These are phyloP conservation scores for Aspergillus coremiiformis DNA, from an alignment of 495 filamentous ascomycete genomes.

Conservation along the genomic window DNA sequence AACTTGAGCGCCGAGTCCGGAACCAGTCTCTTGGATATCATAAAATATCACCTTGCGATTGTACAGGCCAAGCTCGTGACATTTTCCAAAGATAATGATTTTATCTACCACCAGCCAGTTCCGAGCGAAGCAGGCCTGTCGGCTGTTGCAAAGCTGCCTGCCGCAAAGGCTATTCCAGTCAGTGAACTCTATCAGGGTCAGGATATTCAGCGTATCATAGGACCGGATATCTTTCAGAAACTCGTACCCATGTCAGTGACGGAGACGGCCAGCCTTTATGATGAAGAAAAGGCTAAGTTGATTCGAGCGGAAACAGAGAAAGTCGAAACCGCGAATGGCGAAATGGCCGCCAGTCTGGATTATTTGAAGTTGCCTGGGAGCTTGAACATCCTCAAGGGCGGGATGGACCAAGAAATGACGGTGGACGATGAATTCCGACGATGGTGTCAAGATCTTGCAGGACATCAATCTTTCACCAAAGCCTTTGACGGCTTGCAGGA, in stretches of 20 bases:
- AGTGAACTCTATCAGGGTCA: slow-evolving; percentile 94
- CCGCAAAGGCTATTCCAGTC: slow-evolving; percentile 96
- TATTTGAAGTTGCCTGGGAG: slow-evolving; percentile 86
- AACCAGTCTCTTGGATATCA: slow-evolving; percentile 61
- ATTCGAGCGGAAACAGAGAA: slow-evolving; percentile 89
- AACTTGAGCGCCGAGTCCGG: slow-evolving; percentile 80
- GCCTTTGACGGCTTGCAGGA: slow-evolving; percentile 72
- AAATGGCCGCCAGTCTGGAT: slow-evolving; percentile 92
- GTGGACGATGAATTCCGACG: slow-evolving; percentile 85
- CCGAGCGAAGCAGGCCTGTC: slow-evolving; percentile 75
- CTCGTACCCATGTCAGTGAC: slow-evolving; percentile 96
- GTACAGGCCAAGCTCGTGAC: slow-evolving; percentile 73
- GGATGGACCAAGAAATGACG: slow-evolving; percentile 80
- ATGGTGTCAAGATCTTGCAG: slow-evolving; percentile 89
- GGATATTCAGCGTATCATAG: slow-evolving; percentile 93
- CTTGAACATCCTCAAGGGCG: slow-evolving; percentile 85
- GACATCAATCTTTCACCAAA: slow-evolving; percentile 64
- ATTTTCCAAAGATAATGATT: slow-evolving; percentile 89
- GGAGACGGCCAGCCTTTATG: slow-evolving; percentile 92
- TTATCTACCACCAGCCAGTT: slow-evolving; percentile 91
- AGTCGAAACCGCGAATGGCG: slow-evolving; percentile 82
- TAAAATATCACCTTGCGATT: slow-evolving; percentile 70
- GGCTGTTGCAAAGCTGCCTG: slow-evolving; percentile 81
- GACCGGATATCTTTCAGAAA: slow-evolving; percentile 93
- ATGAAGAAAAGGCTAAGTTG: slow-evolving; percentile 96